Conservation (phyloP, 2,329 filamentous ascomycete genomes). For the Colletotrichum acutatum region DNA sequence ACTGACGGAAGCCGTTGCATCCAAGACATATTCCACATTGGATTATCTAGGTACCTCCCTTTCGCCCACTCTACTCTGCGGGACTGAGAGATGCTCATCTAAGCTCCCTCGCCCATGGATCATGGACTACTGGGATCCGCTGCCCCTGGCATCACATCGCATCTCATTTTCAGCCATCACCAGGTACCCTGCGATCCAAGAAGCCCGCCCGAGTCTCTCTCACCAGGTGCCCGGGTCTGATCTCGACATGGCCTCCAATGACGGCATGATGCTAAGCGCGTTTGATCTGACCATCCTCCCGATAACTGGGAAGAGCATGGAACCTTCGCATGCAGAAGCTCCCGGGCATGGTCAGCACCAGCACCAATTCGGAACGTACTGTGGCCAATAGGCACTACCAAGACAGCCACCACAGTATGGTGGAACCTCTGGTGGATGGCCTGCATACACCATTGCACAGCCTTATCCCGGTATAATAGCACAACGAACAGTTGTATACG, state of each 20-base stretch:
- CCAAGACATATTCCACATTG: constrained; percentile 13
- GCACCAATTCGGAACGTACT: constrained; percentile 32
- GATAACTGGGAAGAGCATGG: constrained; percentile 31
- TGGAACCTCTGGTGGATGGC: constrained; percentile 24
- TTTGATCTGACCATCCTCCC: constrained; percentile 32
- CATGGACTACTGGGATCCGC: neutral
- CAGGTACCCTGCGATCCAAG: constrained; percentile 15
- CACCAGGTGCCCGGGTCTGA: constrained; percentile 32
- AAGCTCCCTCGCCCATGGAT: neutral
- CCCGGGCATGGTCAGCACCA: constrained; percentile 30
- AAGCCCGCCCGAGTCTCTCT: constrained; percentile 9
- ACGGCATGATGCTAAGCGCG: constrained; percentile 35
- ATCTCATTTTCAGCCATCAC: constrained; percentile 24
- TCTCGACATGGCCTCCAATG: constrained; percentile 28
- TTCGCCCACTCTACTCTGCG: constrained; percentile 5
- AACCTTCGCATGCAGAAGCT: constrained; percentile 32
- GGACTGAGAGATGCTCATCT: constrained; percentile 5
- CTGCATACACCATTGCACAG: constrained; percentile 21
- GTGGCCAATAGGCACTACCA: constrained; percentile 28
- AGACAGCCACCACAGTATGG: constrained; percentile 13
- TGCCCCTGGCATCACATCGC: constrained; percentile 20
- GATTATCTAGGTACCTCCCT: neutral
- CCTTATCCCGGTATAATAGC: constrained; percentile 18
- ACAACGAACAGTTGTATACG: neutral
- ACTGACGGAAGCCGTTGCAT: constrained; percentile 16